These are phyloP conservation scores for Ganoderma sinense DNA, from an alignment of 1,284 basidiomycete species.

Conservation along the genomic window DNA sequence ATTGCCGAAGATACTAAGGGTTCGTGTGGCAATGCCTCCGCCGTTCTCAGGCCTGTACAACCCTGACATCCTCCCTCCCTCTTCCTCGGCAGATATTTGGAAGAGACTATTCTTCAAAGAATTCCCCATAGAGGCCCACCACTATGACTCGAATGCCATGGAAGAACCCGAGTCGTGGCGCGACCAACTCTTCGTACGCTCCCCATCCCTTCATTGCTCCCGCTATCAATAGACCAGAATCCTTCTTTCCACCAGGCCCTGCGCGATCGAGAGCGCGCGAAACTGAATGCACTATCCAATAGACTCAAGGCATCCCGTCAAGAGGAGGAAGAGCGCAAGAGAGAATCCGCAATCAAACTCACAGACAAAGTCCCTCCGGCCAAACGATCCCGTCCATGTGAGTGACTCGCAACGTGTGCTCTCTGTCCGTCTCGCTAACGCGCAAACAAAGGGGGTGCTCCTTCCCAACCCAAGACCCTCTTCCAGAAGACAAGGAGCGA, in stretches of 20 bases:
- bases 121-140: slow-evolving; percentile 60
- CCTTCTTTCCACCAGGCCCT: slow-evolving; percentile 2
- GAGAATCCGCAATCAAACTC: slow-evolving; percentile 73
- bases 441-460: slow-evolving; percentile 52
- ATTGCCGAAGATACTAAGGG: slow-evolving; percentile 66
- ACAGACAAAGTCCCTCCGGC: slow-evolving; percentile 69
- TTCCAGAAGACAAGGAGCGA: slow-evolving; percentile 79
- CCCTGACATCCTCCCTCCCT: slow-evolving; percentile 25
- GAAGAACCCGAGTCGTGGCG: slow-evolving; percentile 70
- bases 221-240: slow-evolving; percentile 4
- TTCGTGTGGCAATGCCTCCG: slow-evolving; percentile 36
- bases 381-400: slow-evolving; percentile 57
- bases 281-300: slow-evolving; percentile 63
- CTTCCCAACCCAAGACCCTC: slow-evolving; percentile 65
- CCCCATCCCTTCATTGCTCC: neutral
- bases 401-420: slow-evolving; percentile 46
- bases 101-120: slow-evolving; percentile 64
- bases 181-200: slow-evolving; percentile 69
- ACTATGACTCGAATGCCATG: slow-evolving; percentile 46
- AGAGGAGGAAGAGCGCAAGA: slow-evolving; percentile 75
- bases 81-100: slow-evolving; percentile 68
- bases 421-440: slow-evolving; percentile 8
- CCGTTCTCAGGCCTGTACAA: slow-evolving; percentile 15
- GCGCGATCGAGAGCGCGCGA: slow-evolving; percentile 33
- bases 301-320: slow-evolving; percentile 68